A percentile compares a stretch with the other conserved stretches of the same genome.
Evolutionary conservation across 805 yeast species (phyloP).

Genomic region (Wickerhamiella brachini): DNA sequence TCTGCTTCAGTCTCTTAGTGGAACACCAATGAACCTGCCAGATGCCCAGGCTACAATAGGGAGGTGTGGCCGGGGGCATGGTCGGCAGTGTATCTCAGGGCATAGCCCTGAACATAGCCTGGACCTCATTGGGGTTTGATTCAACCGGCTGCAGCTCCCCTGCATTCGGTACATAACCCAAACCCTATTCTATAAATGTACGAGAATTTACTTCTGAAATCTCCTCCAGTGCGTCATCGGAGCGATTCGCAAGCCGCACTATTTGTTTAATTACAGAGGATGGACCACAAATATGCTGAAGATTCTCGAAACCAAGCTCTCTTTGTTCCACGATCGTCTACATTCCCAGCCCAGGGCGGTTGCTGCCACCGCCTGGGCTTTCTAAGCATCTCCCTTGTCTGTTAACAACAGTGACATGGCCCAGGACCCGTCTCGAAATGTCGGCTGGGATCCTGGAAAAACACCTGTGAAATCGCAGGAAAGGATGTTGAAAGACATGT

Average conservation of each 20-base stretch:
- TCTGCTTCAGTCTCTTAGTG: no score
- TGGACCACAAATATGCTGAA: no score
- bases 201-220: no score
- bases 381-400: background rate
- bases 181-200: background rate
- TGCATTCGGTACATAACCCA: background rate
- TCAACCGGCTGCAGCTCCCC: background rate
- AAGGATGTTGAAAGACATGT: background rate
- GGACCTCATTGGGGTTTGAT: no score
- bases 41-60: no score
- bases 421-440: background rate
- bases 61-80: no score
- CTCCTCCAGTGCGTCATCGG: no score
- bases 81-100: no score
- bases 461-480: background rate
- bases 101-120: background rate
- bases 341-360: background rate
- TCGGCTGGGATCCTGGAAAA: slow-evolving; percentile 2
- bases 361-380: background rate
- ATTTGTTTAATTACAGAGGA: no score
- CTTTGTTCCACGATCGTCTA: background rate
- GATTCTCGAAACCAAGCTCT: no score
- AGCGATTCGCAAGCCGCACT: no score
- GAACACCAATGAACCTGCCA: no score
- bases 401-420: background rate